Evolutionary conservation across 176 grass and related monocot genomes (phyloP).

Genomic region (Aegilops umbellulata): DNA sequence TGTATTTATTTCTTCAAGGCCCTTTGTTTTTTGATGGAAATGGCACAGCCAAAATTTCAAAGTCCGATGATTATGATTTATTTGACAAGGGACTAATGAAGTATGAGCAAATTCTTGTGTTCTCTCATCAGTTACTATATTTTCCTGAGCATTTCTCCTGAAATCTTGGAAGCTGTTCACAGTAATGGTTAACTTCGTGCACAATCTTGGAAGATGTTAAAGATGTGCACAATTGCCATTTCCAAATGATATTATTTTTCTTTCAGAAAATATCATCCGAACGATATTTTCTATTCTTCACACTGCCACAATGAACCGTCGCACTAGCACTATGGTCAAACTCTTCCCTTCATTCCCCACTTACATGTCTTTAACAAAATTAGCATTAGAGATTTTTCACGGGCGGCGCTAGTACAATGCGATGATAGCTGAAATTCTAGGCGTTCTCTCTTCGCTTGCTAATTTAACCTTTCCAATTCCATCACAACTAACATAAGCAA

Average conservation of each 20-base stretch:
- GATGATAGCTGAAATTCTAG: no score
- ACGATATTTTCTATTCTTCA: conserved; percentile 36
- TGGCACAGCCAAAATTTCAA: conserved; percentile 20
- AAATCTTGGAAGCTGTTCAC: background rate
- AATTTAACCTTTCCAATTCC: no score
- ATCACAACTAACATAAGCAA: no score
- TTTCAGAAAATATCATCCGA: no score
- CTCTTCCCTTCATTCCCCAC: no score
- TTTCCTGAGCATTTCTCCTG: no score
- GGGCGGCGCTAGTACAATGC: no score
- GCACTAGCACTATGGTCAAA: no score
- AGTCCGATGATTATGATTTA: conserved; percentile 28
- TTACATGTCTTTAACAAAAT: no score
- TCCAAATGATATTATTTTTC: conserved; percentile 57
- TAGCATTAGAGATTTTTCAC: no score
- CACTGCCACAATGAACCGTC: conserved; percentile 67
- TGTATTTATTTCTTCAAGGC: conserved; percentile 8
- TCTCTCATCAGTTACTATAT: background rate
- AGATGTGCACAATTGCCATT: conserved; percentile 76
- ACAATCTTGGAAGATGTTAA: conserved; percentile 15
- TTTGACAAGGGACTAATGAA: conserved; percentile 67
- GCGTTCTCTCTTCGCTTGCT: no score
- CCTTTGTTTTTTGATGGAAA: conserved; percentile 8
- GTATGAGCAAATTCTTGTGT: conserved; percentile 61
- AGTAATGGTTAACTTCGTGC: background rate